Base-by-base conservation (phyloP, 2,329 filamentous ascomycete species). In the Aspergillus pseudoviridinutans region DNA sequence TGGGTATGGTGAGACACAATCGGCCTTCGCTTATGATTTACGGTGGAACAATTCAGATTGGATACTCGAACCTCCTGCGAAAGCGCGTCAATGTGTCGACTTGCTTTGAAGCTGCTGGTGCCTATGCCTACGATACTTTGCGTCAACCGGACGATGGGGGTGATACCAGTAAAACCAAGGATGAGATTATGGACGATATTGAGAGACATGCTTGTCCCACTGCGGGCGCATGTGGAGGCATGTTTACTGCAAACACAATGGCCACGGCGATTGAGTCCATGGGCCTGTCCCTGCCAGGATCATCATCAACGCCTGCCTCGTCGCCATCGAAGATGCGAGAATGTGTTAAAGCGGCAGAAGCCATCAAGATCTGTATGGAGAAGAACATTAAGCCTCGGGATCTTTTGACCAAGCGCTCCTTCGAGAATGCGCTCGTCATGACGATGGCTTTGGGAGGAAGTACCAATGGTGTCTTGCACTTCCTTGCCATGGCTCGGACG, bases 171-270 rank as follows among this genome's bases (percentile, higher is more conserved):
- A 87, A 88, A 61, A 88, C 81, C 0, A 84, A 89, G 53, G 84
- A 87, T 57, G 90, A 96, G 66, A 90, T 96, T 56, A 84, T 95
- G 79, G 85, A 88, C 28, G 93, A 97, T 71, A 85, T 96, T 51
- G 89, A 92, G 77, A 80, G 79, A 61, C 83, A 94, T 68, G 87
- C 91, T 2, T 96, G 92, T 71, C 89, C 89, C 1, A 85, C 86
- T 8, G 84, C 86, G 1, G 91, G 91, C 29, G 92, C 90, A 1
- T 96, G 91, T 62, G 91, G 91, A 50, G 91, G 92, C 20, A 96
- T 96, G 92, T 96, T 92, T 78, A 96, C 92, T 0, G 92, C 92
- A 62, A 96, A 96, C 76, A 96, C 91, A 25, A 93, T 96, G 90
- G 90, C 91, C 3, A 93, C 90, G 0, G 90, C 90, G 14, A 91